Evolutionary conservation across 164 flowering plant species (phyloP).

Genomic region (Umbilicus rupestris): DNA sequence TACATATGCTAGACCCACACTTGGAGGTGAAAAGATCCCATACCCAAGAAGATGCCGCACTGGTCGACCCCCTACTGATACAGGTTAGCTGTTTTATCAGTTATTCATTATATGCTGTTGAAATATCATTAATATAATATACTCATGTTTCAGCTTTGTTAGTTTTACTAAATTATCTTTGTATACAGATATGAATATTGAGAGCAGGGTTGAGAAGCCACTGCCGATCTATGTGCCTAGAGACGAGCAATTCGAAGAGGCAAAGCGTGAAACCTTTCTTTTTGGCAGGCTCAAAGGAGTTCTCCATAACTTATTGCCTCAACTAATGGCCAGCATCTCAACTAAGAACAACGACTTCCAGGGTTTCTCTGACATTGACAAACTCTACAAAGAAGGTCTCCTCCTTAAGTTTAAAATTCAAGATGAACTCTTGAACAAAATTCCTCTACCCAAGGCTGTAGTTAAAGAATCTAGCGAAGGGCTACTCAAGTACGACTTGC

Average conservation of each 20-base stretch:
- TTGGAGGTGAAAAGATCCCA: constrained; percentile 64
- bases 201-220: constrained; percentile 89
- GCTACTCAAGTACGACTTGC: constrained; percentile 69
- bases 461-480: constrained; percentile 62
- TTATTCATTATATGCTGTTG: not conserved
- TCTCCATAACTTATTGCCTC: constrained; percentile 73
- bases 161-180: not conserved
- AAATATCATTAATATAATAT: not conserved
- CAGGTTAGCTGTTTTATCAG: constrained; percentile 40
- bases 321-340: constrained; percentile 56
- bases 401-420: constrained; percentile 56
- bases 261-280: constrained; percentile 50
- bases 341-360: constrained; percentile 61
- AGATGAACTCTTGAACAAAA: constrained; percentile 58
- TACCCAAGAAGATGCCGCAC: constrained; percentile 92
- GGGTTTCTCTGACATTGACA: constrained; percentile 63
- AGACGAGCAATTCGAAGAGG: constrained; percentile 93
- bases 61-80: constrained; percentile 64
- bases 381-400: constrained; percentile 70
- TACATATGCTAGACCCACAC: constrained; percentile 48
- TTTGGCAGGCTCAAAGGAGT: constrained; percentile 64
- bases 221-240: constrained; percentile 81
- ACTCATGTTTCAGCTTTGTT: not conserved
- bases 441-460: constrained; percentile 46
- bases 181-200: constrained; percentile 46